Percentiles rank a stretch among this genome's conserved stretches.
Conservation (phyloP, 2,329 filamentous ascomycete genomes). For the Cytospora leucostoma region DNA sequence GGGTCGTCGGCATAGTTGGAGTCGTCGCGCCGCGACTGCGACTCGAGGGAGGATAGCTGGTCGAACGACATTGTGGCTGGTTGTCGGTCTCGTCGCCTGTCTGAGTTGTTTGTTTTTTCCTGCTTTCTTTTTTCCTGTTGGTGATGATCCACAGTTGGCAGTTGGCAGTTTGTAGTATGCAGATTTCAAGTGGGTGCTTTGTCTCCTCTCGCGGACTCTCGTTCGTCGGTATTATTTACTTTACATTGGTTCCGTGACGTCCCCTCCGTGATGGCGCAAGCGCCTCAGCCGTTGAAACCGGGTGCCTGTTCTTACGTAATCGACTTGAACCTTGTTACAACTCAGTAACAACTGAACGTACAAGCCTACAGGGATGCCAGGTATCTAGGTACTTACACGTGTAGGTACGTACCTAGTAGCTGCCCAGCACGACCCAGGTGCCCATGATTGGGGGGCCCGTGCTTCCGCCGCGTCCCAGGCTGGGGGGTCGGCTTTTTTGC, state of each 20-base stretch:
- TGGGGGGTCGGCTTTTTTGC: constrained; percentile 20
- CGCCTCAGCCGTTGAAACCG: constrained; percentile 1
- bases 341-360: too few relatives aligned
- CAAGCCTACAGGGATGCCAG: too few relatives aligned
- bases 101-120: not conserved
- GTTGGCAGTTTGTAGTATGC: not conserved
- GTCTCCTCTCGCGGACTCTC: not conserved
- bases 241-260: constrained; percentile 22
- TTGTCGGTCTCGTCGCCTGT: not conserved
- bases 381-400: not conserved
- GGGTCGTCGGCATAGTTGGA: constrained; percentile 86
- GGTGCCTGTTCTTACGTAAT: constrained; percentile 20
- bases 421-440: not conserved
- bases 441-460: not conserved
- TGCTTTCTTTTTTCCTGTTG: not conserved
- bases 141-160: not conserved
- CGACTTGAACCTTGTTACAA: not conserved
- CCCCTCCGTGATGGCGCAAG: not conserved
- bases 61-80: constrained; percentile 79
- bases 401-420: not conserved
- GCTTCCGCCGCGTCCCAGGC: constrained; percentile 8
- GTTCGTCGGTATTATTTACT: not conserved
- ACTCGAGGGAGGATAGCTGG: constrained; percentile 80
- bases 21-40: constrained; percentile 53
- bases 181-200: not conserved